These are phyloP conservation scores for Chaetoceros muelleri DNA, from an alignment of 108 stramenopile species.

Conservation along the genomic window DNA sequence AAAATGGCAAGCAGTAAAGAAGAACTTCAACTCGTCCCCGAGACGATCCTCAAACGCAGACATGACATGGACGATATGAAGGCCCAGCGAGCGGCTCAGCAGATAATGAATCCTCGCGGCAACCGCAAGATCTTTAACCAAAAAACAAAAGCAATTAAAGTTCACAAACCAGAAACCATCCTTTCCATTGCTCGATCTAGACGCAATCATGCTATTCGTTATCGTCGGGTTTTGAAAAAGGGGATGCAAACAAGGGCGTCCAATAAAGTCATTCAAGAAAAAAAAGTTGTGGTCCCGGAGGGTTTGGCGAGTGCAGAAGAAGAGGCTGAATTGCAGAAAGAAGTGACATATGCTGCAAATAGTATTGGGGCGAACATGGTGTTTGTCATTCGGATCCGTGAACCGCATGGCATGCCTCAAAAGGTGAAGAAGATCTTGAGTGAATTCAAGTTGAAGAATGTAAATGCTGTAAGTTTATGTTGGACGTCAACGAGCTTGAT, in stretches of 20 bases:
- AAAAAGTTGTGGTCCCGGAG: slow-evolving; percentile 30
- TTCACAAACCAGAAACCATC: slow-evolving; percentile 63
- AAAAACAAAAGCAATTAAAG: slow-evolving; percentile 28
- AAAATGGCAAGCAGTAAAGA: slow-evolving; percentile 17
- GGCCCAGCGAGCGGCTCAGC: slow-evolving; percentile 50
- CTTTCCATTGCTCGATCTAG: slow-evolving; percentile 34
- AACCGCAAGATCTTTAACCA: slow-evolving; percentile 16
- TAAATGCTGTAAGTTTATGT: slow-evolving; percentile 33
- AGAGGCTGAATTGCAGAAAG: slow-evolving; percentile 12
- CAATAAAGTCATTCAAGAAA: slow-evolving; percentile 37
- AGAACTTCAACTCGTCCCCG: slow-evolving; percentile 66
- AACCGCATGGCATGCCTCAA: slow-evolving; percentile 32
- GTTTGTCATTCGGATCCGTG: slow-evolving; percentile 70
- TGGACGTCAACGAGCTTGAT: background rate
- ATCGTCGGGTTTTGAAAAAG: slow-evolving; percentile 62
- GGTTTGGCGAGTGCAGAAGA: slow-evolving; percentile 18
- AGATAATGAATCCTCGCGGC: slow-evolving; percentile 17
- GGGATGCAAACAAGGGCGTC: slow-evolving; percentile 81
- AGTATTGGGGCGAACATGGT: slow-evolving; percentile 59
- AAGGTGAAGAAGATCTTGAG: slow-evolving; percentile 36
- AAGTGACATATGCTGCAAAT: slow-evolving; percentile 59
- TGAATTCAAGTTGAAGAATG: slow-evolving; percentile 41
- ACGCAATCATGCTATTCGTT: slow-evolving; percentile 47
- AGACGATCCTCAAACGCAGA: slow-evolving; percentile 65
- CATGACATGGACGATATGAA: slow-evolving; percentile 75